Evolutionary conservation across 768 basidiomycete species (phyloP), one percentile per base, ranked within the genome.

Genomic region (Suillus plorans): DNA sequence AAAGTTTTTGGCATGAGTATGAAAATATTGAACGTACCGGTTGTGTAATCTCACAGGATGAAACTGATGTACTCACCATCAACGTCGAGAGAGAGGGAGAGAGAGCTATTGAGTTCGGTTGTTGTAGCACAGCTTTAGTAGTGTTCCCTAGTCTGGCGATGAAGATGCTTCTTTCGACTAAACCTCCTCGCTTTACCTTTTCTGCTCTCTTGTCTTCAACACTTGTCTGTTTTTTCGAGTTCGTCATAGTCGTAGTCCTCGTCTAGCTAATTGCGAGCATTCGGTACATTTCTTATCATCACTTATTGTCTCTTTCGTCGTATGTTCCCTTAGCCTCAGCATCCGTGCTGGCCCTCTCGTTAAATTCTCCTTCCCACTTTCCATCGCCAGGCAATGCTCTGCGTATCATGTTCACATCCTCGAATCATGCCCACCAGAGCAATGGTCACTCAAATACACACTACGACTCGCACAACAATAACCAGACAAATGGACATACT

Each of bases 401-500:
- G 58, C 65, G 73, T 76, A 65, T 70, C 67, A 76, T 76, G 77
- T 75, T 77, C 72, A 69, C 62, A 61, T 66, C 74, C 68, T 60
- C 75, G 67, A 71, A 69, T 68, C 68, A 78, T 77, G 77, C 64
- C 67, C 36, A 55, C 66, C 72, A 73, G 69, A 70, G 66, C 66
- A 68, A 56, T 28, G 63, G 62, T 63, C 62, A 57, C 66, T 55
- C 53, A 55, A 55, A 34, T 20, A 34, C 34, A 34, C 53, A 53
- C 50, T 72, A 18, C 71, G 72, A 20, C 70, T 78, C 64, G 20
- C 75, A 72, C 67, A 63, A 61, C 57, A 13, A 31, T 20, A 68
- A 71, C 71, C 68, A 69, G 64, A 69, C 74, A 69, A 78, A 77
- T 69, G 72, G 68, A 55, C 67, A 64, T 55, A 57, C 68, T 61